A percentile compares a stretch with the other conserved stretches of the same genome.
phyloP scores from a whole-genome alignment of 345 rosid species.

The Brassica juncea region DNA sequence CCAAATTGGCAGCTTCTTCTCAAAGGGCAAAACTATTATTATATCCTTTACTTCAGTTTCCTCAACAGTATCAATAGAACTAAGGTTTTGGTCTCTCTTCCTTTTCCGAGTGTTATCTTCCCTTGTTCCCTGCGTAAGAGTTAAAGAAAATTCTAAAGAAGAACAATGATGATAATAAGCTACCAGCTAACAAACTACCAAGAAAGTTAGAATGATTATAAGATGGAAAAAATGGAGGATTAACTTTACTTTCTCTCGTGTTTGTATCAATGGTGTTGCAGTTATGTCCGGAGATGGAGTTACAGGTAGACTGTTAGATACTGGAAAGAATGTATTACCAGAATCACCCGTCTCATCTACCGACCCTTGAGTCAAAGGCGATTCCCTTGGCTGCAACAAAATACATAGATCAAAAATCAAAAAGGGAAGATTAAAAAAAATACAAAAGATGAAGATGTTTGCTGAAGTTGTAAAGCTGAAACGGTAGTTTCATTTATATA shows the following conservation, averaged over 20 bases:
- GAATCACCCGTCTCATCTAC: constrained; percentile 28
- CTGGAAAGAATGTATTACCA: constrained; percentile 24
- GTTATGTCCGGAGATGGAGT: not conserved
- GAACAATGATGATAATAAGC: not conserved
- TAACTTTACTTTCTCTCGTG: constrained; percentile 4
- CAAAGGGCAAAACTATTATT: constrained; percentile 45
- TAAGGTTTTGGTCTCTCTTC: constrained; percentile 2
- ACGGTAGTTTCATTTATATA: no score
- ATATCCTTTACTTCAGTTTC: constrained; percentile 22
- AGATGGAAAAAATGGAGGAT: not conserved
- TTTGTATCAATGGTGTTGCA: not conserved
- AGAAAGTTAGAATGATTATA: constrained; percentile 7
- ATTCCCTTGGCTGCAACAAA: constrained; percentile 44
- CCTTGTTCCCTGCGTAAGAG: constrained; percentile 3
- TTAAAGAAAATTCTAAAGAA: not conserved
- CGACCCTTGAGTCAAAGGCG: constrained; percentile 28
- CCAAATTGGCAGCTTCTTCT: constrained; percentile 58
- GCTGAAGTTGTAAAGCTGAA: not conserved
- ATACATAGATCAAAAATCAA: not conserved
- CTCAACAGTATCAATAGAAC: constrained; percentile 10
- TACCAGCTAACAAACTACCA: constrained; percentile 8
- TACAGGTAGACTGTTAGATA: not conserved
- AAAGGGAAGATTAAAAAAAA: not conserved
- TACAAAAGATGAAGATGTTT: not conserved
- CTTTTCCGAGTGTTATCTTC: constrained; percentile 12